Evolutionary conservation across 1,284 basidiomycete species (phyloP), one percentile per base, ranked within the genome.

Genomic region (Exobasidium cylindrosporum): DNA sequence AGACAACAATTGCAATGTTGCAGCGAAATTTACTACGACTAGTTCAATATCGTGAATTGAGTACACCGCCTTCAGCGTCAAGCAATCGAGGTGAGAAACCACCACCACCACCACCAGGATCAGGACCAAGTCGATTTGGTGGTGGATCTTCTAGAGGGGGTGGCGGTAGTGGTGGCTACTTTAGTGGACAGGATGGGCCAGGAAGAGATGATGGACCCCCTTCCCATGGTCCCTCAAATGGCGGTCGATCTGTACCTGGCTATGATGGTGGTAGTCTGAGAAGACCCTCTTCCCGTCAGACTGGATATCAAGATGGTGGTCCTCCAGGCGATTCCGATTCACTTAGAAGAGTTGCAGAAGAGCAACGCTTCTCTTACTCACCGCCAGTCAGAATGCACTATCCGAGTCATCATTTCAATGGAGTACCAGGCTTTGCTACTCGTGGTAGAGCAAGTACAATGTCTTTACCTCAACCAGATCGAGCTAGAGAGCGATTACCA

Each of bases 1-100:
- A 96, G 83, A 91, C 95, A 65, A 98, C 95, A 1, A 96, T 97
- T 69, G 84, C 93, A 74, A 96, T 98, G 92, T 85, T 98, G 32
- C 86, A 97, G 79, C 86, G 95, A 60, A 98, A 97, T 81, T 80
- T 98, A 88, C 90, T 79, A 53, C 13, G 70, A 35, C 63, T 73
- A 21, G 69, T 73, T 44, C 68, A 73, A 63, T 73, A 73, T 57
- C 62, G 70, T 43, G 70, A 73, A 60, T 61, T 71, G 52, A 31
- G 57, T 28, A 10, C 13, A 58, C 6, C 11, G 17, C 23, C 14
- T 4, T 4, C 23, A 7, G 23, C 43, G 28, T 10, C 21, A 23
- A 21, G 47, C 7, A 29, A 29, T 6, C 4, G 17, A 17, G n/a
- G 13, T 17, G 53, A 29, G 17, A 10, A 7, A 50, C 10, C 21